These are phyloP conservation scores for Penstemon eatonii DNA, from an alignment of 257 asterid species.

Conservation along the genomic window DNA sequence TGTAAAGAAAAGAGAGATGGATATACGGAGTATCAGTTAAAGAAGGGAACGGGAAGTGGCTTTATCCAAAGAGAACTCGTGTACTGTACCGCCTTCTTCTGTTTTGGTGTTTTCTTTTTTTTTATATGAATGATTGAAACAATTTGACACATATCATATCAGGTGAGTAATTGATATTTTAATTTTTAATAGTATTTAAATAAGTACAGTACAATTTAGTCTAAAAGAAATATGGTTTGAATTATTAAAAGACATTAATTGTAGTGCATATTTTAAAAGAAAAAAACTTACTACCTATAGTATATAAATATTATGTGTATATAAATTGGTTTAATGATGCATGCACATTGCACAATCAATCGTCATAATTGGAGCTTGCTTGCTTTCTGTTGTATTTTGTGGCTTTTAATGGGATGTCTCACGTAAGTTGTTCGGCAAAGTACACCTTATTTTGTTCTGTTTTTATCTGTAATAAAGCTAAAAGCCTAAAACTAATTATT, in stretches of 20 bases:
- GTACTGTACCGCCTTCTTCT: slow-evolving; percentile 19
- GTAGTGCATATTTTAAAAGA: no score
- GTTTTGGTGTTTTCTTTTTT: no score
- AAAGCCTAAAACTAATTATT: slow-evolving; percentile 46
- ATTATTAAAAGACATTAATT: no score
- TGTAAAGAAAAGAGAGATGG: slow-evolving; percentile 17
- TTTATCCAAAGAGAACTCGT: slow-evolving; percentile 19
- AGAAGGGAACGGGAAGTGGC: slow-evolving; percentile 39
- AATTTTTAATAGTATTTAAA: no score
- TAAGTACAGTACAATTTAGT: neutral
- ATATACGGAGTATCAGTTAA: slow-evolving; percentile 22
- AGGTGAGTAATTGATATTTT: no score
- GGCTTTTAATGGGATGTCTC: slow-evolving; percentile 26
- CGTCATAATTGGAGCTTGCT: slow-evolving; percentile 7
- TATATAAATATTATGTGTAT: no score
- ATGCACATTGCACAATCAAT: neutral
- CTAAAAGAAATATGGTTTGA: slow-evolving; percentile 4
- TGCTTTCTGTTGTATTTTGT: slow-evolving; percentile 5
- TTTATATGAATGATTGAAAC: slow-evolving; percentile 10
- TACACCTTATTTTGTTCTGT: slow-evolving; percentile 19
- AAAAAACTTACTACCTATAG: no score
- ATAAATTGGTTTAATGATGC: neutral
- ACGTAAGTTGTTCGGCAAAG: slow-evolving; percentile 33
- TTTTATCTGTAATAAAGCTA: slow-evolving; percentile 29
- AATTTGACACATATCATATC: slow-evolving; percentile 25